These are phyloP conservation scores for Claviceps sorghi DNA, from an alignment of 2,329 filamentous ascomycete genomes.

Conservation along the genomic window DNA sequence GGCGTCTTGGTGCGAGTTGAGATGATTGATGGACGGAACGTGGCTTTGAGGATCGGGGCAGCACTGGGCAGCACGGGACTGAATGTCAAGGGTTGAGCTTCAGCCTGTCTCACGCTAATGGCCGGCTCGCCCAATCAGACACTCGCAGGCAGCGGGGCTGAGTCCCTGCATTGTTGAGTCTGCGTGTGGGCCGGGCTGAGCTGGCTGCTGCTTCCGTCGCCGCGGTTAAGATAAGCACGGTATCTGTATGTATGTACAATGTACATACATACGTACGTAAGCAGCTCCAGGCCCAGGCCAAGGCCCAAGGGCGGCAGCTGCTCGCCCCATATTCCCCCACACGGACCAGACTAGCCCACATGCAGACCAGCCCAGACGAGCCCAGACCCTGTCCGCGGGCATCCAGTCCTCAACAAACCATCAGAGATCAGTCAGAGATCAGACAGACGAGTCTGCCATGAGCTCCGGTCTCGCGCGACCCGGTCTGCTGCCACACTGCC, in stretches of 20 bases:
- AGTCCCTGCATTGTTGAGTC: background rate
- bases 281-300: background rate
- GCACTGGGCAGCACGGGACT: no score
- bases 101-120: background rate
- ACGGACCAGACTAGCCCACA: background rate
- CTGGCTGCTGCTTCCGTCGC: background rate
- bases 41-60: background rate
- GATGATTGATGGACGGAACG: background rate
- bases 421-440: no score
- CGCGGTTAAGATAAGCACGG: background rate
- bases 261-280: no score
- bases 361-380: background rate
- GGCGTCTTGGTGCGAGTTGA: no score
- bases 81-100: no score
- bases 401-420: background rate
- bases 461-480: background rate
- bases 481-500: background rate
- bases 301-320: background rate
- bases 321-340: conserved; percentile 1
- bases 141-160: background rate
- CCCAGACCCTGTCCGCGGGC: background rate
- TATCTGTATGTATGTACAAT: no score
- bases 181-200: background rate
- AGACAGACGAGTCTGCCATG: no score
- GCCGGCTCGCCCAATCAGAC: background rate